phyloP scores from a whole-genome alignment of 495 filamentous ascomycete genomes.

The Penicillium flavigenum region DNA sequence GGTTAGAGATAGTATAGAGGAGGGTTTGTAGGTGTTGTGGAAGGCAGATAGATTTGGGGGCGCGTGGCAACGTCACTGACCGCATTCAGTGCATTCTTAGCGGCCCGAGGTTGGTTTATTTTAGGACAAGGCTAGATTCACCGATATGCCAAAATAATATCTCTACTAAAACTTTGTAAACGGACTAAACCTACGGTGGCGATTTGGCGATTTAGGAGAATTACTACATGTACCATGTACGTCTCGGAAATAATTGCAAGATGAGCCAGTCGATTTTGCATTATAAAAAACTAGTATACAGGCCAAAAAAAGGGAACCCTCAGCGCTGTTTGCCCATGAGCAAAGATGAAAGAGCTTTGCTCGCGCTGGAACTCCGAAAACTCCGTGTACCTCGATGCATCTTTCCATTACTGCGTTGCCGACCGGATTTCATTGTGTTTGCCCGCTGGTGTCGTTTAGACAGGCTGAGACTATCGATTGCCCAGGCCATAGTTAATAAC shows the following conservation, averaged over 20 bases:
- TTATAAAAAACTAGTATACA: conserved; percentile 29
- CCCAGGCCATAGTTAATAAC: conserved; percentile 48
- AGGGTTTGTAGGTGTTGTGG: conserved; percentile 5
- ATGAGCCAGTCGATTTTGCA: conserved; percentile 20
- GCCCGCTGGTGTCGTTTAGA: conserved; percentile 34
- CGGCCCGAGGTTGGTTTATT: conserved; percentile 6
- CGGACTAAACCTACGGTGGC: neutral
- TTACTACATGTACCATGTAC: neutral
- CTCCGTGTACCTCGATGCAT: conserved; percentile 35
- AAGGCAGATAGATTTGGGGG: conserved; percentile 14
- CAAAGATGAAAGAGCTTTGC: conserved; percentile 38
- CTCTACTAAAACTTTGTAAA: no score
- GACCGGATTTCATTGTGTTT: conserved; percentile 33
- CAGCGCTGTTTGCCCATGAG: conserved; percentile 37
- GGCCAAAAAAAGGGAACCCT: conserved; percentile 20
- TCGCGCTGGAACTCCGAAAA: conserved; percentile 42
- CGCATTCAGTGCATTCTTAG: conserved; percentile 25
- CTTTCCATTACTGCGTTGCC: conserved; percentile 42
- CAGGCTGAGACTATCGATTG: conserved; percentile 46
- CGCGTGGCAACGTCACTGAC: conserved; percentile 33
- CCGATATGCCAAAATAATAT: no score
- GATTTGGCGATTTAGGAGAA: neutral
- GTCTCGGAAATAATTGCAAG: neutral
- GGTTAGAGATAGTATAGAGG: neutral
- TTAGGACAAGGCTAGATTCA: neutral